phyloP scores from a whole-genome alignment of 371 early-diverging fungal genomes.

The Lichtheimia corymbifera region DNA sequence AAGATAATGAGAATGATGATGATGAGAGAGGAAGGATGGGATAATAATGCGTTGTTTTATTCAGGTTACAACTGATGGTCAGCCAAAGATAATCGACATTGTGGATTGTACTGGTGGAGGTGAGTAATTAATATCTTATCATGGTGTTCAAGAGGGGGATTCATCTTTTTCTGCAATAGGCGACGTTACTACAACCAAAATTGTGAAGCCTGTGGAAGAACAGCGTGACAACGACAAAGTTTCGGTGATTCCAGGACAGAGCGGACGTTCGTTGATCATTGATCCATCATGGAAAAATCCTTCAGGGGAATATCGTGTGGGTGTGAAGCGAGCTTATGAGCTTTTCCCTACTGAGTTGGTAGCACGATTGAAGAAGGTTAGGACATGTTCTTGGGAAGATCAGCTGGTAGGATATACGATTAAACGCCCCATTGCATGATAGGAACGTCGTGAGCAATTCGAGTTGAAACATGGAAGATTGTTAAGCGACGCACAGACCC shows the following conservation, averaged over 20 bases:
- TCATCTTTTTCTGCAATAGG: conserved; percentile 36
- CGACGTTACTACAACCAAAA: conserved; percentile 68
- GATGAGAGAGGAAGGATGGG: neutral
- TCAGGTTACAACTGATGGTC: conserved; percentile 82
- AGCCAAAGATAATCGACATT: conserved; percentile 87
- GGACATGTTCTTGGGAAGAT: neutral
- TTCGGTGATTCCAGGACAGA: conserved; percentile 64
- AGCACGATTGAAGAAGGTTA: conserved; percentile 58
- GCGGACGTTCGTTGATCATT: conserved; percentile 77
- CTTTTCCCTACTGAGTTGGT: conserved; percentile 74
- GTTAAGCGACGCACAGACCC: conserved; percentile 61
- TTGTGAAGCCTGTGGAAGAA: conserved; percentile 53
- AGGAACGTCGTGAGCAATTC: conserved; percentile 72
- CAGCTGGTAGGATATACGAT: neutral
- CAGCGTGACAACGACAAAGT: conserved; percentile 44
- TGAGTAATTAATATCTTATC: conserved; percentile 4
- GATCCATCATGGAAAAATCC: conserved; percentile 76
- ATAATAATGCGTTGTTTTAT: conserved; percentile 4
- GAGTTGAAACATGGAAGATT: conserved; percentile 66
- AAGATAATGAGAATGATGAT: conserved; percentile 3
- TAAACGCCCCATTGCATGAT: neutral
- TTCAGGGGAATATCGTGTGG: conserved; percentile 80
- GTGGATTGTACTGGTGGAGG: conserved; percentile 91
- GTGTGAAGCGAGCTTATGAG: conserved; percentile 78
- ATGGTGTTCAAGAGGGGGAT: neutral